phyloP scores from a whole-genome alignment of 148 eudicot genomes.

The Drosera capensis region DNA sequence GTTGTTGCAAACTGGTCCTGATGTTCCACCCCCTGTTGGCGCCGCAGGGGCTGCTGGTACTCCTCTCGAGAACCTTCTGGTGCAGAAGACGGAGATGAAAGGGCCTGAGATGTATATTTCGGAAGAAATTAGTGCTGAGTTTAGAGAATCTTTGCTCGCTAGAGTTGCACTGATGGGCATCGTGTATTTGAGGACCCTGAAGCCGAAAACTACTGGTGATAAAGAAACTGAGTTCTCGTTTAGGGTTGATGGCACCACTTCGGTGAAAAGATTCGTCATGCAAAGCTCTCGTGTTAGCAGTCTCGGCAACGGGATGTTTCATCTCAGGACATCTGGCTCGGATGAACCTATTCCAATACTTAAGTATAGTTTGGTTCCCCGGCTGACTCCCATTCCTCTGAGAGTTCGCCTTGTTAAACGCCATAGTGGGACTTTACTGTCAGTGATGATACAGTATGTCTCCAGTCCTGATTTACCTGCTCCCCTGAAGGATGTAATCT shows the following conservation, averaged over 20 bases:
- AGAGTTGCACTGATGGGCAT: slow-evolving; percentile 71
- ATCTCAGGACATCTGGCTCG: slow-evolving; percentile 50
- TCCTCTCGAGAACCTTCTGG: slow-evolving; percentile 55
- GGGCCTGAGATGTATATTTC: slow-evolving; percentile 69
- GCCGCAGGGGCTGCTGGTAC: slow-evolving; percentile 28
- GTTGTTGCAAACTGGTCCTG: slow-evolving; percentile 56
- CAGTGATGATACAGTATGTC: slow-evolving; percentile 80
- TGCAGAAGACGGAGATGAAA: slow-evolving; percentile 67
- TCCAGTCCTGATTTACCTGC: slow-evolving; percentile 66
- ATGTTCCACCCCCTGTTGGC: slow-evolving; percentile 19
- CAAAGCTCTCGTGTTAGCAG: slow-evolving; percentile 65
- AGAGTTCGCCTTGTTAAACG: slow-evolving; percentile 72
- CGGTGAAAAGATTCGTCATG: slow-evolving; percentile 50
- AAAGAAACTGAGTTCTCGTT: slow-evolving; percentile 89
- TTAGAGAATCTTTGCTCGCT: slow-evolving; percentile 71
- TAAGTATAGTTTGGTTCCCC: slow-evolving; percentile 71
- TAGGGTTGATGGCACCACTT: slow-evolving; percentile 46
- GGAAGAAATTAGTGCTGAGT: slow-evolving; percentile 77
- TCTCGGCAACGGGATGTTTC: slow-evolving; percentile 71
- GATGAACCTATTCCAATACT: slow-evolving; percentile 49
- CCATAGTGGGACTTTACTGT: slow-evolving; percentile 65
- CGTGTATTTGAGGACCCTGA: slow-evolving; percentile 49
- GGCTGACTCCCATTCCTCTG: slow-evolving; percentile 63
- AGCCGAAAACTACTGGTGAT: slow-evolving; percentile 49
- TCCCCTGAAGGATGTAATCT: slow-evolving; percentile 58